Conservation (phyloP, 305 asterid species). For the Ajuga reptans region DNA sequence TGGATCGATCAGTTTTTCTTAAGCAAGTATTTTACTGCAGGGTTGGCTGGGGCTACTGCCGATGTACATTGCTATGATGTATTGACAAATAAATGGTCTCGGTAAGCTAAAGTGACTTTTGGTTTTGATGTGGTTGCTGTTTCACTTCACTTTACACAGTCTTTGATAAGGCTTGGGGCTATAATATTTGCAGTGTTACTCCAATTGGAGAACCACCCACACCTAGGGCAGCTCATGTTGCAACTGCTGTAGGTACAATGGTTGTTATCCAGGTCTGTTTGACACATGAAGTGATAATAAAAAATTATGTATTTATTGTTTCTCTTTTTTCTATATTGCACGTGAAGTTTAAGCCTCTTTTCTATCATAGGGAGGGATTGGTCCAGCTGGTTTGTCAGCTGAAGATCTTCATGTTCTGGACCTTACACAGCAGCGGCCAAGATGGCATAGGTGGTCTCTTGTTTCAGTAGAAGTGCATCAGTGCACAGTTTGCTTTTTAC, state of each 20-base stretch:
- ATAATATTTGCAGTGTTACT: slow-evolving; percentile 51
- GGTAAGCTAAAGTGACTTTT: slow-evolving; percentile 38
- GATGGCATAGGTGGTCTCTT: slow-evolving; percentile 82
- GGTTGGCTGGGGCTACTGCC: slow-evolving; percentile 97
- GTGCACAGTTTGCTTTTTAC: slow-evolving; percentile 8
- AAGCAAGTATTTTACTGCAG: slow-evolving; percentile 56
- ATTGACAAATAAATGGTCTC: slow-evolving; percentile 84
- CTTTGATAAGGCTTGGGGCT: slow-evolving; percentile 16
- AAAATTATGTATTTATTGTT: not conserved
- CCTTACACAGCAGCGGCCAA: slow-evolving; percentile 87
- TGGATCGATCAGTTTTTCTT: slow-evolving; percentile 38
- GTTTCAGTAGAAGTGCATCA: not conserved
- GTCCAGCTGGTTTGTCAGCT: slow-evolving; percentile 98
- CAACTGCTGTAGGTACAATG: slow-evolving; percentile 98
- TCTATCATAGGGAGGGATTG: slow-evolving; percentile 81
- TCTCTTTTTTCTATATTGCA: slow-evolving; percentile 4
- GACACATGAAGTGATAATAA: not conserved
- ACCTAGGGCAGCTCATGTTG: slow-evolving; percentile 98
- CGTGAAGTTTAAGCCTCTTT: slow-evolving; percentile 8
- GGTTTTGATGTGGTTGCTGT: not conserved
- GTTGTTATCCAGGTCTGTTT: slow-evolving; percentile 89
- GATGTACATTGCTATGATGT: slow-evolving; percentile 94
- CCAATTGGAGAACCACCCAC: slow-evolving; percentile 99
- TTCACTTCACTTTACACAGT: slow-evolving; percentile 13
- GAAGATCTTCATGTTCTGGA: slow-evolving; percentile 99